Percentiles rank a stretch among this genome's conserved stretches.
phyloP scores from a whole-genome alignment of 345 rosid genomes.

The Eutrema yunnanense region DNA sequence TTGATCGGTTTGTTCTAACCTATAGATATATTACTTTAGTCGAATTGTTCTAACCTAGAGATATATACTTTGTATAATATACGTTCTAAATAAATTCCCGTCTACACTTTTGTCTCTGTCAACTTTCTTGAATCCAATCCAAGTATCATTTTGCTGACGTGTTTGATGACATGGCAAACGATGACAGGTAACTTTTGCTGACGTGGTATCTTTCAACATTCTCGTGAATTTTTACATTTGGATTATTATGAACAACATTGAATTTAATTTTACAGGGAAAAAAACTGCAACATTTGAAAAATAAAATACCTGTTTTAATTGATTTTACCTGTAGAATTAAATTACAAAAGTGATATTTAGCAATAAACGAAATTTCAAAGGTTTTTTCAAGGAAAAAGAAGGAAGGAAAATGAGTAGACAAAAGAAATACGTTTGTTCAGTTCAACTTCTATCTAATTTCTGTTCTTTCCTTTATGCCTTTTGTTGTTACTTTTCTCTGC shows the following conservation, averaged over 20 bases:
- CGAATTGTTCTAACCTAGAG: background rate
- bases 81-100: slow-evolving; percentile 2
- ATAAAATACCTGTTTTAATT: background rate
- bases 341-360: background rate
- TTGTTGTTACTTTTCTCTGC: slow-evolving; percentile 5
- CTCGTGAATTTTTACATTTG: too few relatives aligned
- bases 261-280: background rate
- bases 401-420: background rate
- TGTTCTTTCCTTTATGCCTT: slow-evolving; percentile 9
- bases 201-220: background rate
- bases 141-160: background rate
- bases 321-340: background rate
- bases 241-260: background rate
- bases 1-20: background rate
- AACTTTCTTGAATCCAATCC: slow-evolving; percentile 5
- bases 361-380: background rate
- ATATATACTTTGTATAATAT: background rate
- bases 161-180: background rate
- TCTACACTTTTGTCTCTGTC: background rate
- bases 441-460: slow-evolving; percentile 4
- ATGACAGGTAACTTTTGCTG: background rate
- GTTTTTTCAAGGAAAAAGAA: background rate
- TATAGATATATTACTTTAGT: background rate
- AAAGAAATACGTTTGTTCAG: slow-evolving; percentile 19
- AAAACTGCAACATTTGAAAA: background rate